These are phyloP conservation scores for Hygrophoropsis aurantiaca DNA, from an alignment of 768 basidiomycete genomes.

Conservation along the genomic window DNA sequence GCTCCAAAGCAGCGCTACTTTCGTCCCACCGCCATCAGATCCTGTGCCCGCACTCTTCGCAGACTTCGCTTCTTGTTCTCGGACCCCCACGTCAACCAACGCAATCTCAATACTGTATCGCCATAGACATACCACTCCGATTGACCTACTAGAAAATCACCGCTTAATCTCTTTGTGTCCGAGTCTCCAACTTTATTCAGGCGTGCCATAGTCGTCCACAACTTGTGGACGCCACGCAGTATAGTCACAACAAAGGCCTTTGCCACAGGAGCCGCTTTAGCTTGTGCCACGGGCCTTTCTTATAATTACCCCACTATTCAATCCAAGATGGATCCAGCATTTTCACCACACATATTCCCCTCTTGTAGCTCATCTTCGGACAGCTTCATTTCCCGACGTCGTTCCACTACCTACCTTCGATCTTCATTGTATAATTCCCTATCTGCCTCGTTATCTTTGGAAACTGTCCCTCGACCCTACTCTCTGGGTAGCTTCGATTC, in stretches of 20 bases:
- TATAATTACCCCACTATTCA: constrained; percentile 12
- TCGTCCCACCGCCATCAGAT: not conserved
- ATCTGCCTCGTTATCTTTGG: constrained; percentile 1
- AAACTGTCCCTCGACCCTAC: constrained; percentile 10
- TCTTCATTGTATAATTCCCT: constrained; percentile 14
- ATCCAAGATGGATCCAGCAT: constrained; percentile 16
- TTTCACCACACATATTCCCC: constrained; percentile 11
- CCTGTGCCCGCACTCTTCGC: not conserved
- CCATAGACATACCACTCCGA: not conserved
- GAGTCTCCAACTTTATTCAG: not conserved
- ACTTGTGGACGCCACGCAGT: constrained; percentile 4
- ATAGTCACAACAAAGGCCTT: constrained; percentile 24
- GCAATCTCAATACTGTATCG: constrained; percentile 2
- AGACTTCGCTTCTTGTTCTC: constrained; percentile 1
- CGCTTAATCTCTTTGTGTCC: constrained; percentile 21
- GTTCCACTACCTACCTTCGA: constrained; percentile 18
- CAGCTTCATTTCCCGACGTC: constrained; percentile 7
- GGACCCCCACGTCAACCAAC: constrained; percentile 2
- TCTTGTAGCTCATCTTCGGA: constrained; percentile 13
- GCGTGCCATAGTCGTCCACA: not conserved
- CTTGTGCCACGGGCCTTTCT: not conserved
- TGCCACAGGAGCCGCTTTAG: constrained; percentile 22
- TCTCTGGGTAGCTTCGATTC: constrained; percentile 28
- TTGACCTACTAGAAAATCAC: not conserved
- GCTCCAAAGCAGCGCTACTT: too few relatives aligned